Percentiles rank a stretch among this genome's conserved stretches.
phyloP scores from a whole-genome alignment of 345 rosid genomes.

The Angophora floribunda region DNA sequence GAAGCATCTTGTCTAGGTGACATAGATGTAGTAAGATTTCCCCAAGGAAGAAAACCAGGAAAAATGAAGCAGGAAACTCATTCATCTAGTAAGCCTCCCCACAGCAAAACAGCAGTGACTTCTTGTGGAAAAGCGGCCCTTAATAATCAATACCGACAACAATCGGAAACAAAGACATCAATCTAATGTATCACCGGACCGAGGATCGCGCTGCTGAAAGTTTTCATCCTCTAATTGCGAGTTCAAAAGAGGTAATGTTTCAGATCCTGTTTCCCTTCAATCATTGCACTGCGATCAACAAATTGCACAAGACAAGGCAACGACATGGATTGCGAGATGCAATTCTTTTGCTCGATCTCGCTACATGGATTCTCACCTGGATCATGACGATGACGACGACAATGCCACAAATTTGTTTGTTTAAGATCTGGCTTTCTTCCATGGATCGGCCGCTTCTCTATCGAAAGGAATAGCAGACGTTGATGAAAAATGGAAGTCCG shows the following conservation, averaged over 20 bases:
- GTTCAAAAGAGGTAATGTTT: background rate
- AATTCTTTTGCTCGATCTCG: too few relatives aligned
- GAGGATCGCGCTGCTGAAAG: background rate
- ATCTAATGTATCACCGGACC: background rate
- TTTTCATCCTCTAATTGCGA: background rate
- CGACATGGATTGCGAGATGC: too few relatives aligned
- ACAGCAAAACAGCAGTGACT: background rate
- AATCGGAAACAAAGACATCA: background rate
- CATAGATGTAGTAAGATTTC: background rate
- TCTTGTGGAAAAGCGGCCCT: background rate
- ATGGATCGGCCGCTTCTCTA: too few relatives aligned
- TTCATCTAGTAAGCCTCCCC: background rate
- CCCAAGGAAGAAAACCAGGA: background rate
- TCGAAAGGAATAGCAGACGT: too few relatives aligned
- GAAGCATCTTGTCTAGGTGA: background rate
- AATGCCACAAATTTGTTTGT: too few relatives aligned
- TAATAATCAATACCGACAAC: background rate
- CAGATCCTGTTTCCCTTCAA: background rate
- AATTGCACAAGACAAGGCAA: too few relatives aligned
- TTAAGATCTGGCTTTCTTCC: too few relatives aligned
- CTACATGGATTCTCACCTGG: too few relatives aligned
- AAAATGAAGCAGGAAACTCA: background rate
- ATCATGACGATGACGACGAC: accelerated
- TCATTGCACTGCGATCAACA: background rate
- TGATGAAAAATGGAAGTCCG: background rate